These are phyloP conservation scores for Verticillium tricorpus DNA, from an alignment of 2,329 filamentous ascomycete genomes.

Conservation along the genomic window DNA sequence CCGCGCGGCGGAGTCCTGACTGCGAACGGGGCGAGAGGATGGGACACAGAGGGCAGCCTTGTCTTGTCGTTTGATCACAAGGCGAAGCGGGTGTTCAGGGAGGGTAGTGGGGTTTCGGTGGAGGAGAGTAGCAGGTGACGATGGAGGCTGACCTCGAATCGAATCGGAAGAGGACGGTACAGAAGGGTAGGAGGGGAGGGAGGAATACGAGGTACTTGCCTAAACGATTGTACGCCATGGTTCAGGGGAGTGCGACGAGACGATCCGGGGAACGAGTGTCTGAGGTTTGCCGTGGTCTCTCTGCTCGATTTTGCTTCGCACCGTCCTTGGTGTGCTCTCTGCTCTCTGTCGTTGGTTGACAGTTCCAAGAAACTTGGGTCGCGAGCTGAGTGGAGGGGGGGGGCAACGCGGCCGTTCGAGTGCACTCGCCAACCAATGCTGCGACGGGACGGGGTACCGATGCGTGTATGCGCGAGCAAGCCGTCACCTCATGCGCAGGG, in stretches of 20 bases:
- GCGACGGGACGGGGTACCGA: not conserved
- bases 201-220: constrained; percentile 45
- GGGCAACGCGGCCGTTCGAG: not conserved
- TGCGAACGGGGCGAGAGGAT: constrained; percentile 3
- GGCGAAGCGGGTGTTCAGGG: not conserved
- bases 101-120: constrained; percentile 1
- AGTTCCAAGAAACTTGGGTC: not conserved
- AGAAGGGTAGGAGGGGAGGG: constrained; percentile 6
- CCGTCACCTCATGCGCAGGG: not conserved
- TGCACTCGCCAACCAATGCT: not conserved
- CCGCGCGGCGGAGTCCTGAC: constrained; percentile 8
- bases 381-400: not conserved
- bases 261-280: constrained; percentile 12
- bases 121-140: constrained; percentile 7
- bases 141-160: constrained; percentile 4
- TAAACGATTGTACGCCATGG: constrained; percentile 72
- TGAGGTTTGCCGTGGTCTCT: constrained; percentile 7
- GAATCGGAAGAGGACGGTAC: constrained; percentile 1
- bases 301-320: not conserved
- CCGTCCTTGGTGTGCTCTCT: not conserved
- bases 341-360: too few relatives aligned
- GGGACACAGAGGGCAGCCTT: not conserved
- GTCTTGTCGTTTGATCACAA: not conserved
- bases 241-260: constrained; percentile 14
- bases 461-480: not conserved